These are phyloP conservation scores for Trichoderma atroviride DNA, from an alignment of 2,329 filamentous ascomycete genomes.

Conservation along the genomic window DNA sequence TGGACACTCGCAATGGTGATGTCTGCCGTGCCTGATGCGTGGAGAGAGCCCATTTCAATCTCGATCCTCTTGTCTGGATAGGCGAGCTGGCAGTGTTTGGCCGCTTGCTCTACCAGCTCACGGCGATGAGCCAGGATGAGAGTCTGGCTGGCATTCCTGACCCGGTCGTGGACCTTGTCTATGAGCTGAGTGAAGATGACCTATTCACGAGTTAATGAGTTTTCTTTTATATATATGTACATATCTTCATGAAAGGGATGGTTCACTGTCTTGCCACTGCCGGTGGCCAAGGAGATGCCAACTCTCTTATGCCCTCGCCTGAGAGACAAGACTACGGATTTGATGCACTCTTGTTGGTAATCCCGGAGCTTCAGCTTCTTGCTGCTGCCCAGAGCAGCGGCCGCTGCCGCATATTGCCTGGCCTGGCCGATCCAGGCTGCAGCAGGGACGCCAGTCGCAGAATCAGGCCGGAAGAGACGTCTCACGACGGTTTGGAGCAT, in stretches of 20 bases:
- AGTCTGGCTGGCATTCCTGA: constrained; percentile 66
- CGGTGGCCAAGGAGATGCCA: constrained; percentile 84
- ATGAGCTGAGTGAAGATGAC: constrained; percentile 97
- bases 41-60: constrained; percentile 83
- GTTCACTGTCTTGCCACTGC: constrained; percentile 80
- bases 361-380: constrained; percentile 65
- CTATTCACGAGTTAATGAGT: constrained; percentile 45
- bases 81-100: constrained; percentile 75
- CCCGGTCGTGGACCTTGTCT: constrained; percentile 64
- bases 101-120: constrained; percentile 93
- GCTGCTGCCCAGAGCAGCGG: constrained; percentile 17
- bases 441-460: constrained; percentile 24
- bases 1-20: constrained; percentile 92
- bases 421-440: constrained; percentile 15
- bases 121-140: constrained; percentile 90
- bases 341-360: constrained; percentile 92
- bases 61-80: constrained; percentile 84
- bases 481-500: constrained; percentile 40
- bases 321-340: constrained; percentile 72
- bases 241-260: neutral
- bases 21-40: constrained; percentile 79
- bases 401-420: constrained; percentile 33
- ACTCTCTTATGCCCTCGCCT: constrained; percentile 74
- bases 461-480: constrained; percentile 34
- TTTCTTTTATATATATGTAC: too few relatives aligned